Evolutionary conservation across 2,329 filamentous ascomycete species (phyloP), one percentile per base, ranked within the genome.

Genomic region (Zymoseptoria tritici): DNA sequence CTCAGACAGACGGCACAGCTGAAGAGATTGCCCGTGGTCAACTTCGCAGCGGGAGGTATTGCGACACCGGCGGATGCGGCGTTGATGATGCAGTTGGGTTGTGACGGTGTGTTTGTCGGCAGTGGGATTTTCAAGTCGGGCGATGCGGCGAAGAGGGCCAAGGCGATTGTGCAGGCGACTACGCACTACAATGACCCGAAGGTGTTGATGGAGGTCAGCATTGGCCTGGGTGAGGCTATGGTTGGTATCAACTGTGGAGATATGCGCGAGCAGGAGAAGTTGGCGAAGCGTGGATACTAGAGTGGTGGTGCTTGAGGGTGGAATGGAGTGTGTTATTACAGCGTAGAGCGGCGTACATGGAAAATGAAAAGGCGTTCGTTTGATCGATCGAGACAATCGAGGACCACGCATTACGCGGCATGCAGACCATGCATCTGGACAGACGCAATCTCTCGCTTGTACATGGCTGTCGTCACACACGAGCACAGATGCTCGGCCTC

Each of bases 81-180:
- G 2, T 81, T 99, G 79, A 90, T 99, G 93, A 99, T 99, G 94
- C 93, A 97, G 81, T 81, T 99, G 65, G 94, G 94, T 62, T 97
- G 94, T 73, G 94, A 99, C 72, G 94, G 94, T 60, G 94, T 99
- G 42, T 99, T 99, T 73, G 94, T 99, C 42, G 94, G 94, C 26
- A 91, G 86, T 60, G 94, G 94, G 26, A 97, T 97, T 76, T 99
- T 99, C 85, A 97, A 97, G 85, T 90, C 86, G 4, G 93, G 93
- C 19, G 88, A 97, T 76, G 89, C 94, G 21, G 85, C 87, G 52
- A 90, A 93, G 85, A 82, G 94, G 62, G 94, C 94, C 13, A 90
- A 87, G 80, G 94, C 94, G 46, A 97, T 99, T 70, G 94, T 99
- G 57, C 88, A 92, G 74, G 94, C 94, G 24, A 91, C 91, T 1